Conservation (phyloP, 2,329 filamentous ascomycete species). For the Colletotrichum truncatum region DNA sequence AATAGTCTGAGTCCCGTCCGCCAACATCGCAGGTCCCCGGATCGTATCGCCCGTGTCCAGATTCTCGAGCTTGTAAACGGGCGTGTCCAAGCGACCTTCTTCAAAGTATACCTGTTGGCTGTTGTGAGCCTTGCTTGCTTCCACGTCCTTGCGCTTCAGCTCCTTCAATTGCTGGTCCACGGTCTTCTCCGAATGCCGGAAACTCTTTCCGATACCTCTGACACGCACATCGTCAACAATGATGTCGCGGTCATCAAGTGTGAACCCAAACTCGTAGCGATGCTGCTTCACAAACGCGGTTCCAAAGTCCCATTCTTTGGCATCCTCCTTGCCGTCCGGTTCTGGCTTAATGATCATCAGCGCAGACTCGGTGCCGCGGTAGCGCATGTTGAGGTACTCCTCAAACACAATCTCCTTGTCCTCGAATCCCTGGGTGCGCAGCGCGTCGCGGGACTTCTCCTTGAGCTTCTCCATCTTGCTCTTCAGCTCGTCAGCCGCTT, state of each 20-base stretch:
- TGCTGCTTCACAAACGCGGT: conserved; percentile 88
- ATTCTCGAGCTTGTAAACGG: conserved; percentile 83
- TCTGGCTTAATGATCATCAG: conserved; percentile 86
- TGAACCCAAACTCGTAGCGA: conserved; percentile 93
- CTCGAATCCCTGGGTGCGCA: conserved; percentile 82
- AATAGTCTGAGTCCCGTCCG: conserved; percentile 90
- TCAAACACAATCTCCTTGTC: conserved; percentile 82
- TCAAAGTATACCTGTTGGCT: conserved; percentile 81
- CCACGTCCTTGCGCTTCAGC: conserved; percentile 67
- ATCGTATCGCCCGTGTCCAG: conserved; percentile 78
- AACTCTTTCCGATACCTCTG: conserved; percentile 89
- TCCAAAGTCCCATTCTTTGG: conserved; percentile 80
- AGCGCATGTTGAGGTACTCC: conserved; percentile 94
- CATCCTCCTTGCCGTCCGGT: conserved; percentile 66
- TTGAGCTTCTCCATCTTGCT: conserved; percentile 83
- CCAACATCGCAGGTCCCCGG: conserved; percentile 84
- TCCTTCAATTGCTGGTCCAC: conserved; percentile 84
- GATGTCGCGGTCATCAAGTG: conserved; percentile 82
- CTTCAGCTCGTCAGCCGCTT: conserved; percentile 70
- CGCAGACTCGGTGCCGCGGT: conserved; percentile 89
- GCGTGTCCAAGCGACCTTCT: conserved; percentile 78
- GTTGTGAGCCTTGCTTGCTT: conserved; percentile 70
- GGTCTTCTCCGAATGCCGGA: conserved; percentile 80
- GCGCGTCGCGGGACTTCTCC: conserved; percentile 72
- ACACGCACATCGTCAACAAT: conserved; percentile 91